Percentiles rank a stretch among this genome's conserved stretches.
phyloP scores from a whole-genome alignment of 768 basidiomycete genomes.

The Gloeostereum incarnatum region DNA sequence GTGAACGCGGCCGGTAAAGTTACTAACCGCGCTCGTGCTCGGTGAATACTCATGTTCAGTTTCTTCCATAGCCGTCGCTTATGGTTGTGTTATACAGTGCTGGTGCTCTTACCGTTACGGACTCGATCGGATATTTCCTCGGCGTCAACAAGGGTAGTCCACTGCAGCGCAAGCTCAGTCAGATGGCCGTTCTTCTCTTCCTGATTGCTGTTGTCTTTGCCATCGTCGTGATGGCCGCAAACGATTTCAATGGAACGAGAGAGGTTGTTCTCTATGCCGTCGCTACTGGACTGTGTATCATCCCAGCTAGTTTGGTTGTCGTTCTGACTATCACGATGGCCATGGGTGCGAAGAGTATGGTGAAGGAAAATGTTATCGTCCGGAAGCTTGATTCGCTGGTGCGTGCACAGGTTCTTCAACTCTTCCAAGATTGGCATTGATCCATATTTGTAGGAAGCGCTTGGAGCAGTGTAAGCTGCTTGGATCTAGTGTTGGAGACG shows the following conservation, averaged over 20 bases:
- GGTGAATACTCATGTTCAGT: too few species aligned
- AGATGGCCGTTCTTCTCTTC: conserved; percentile 26
- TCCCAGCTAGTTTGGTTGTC: conserved; percentile 32
- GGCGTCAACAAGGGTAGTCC: too few species aligned
- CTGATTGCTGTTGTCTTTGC: conserved; percentile 13
- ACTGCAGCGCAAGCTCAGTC: too few species aligned
- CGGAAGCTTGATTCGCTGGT: conserved; percentile 57
- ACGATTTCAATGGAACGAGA: not conserved
- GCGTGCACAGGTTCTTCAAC: too few species aligned
- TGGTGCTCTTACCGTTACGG: too few species aligned
- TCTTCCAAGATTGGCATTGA: too few species aligned
- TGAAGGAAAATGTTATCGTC: conserved; percentile 50
- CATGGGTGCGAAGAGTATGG: conserved; percentile 46
- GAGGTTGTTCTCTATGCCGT: conserved; percentile 14
- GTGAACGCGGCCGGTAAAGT: too few species aligned
- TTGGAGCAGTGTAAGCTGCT: conserved; percentile 42
- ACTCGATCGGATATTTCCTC: too few species aligned
- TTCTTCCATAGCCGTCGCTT: too few species aligned
- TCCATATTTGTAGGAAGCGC: too few species aligned
- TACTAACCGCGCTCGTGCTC: too few species aligned
- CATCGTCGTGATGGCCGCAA: not conserved
- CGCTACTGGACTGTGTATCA: conserved; percentile 27
- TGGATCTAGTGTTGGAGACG: conserved; percentile 8
- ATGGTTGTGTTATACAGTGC: too few species aligned
- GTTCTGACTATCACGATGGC: conserved; percentile 52